Evolutionary conservation across 2,329 filamentous ascomycete genomes (phyloP).

Genomic region (Didymella arachidicola): DNA sequence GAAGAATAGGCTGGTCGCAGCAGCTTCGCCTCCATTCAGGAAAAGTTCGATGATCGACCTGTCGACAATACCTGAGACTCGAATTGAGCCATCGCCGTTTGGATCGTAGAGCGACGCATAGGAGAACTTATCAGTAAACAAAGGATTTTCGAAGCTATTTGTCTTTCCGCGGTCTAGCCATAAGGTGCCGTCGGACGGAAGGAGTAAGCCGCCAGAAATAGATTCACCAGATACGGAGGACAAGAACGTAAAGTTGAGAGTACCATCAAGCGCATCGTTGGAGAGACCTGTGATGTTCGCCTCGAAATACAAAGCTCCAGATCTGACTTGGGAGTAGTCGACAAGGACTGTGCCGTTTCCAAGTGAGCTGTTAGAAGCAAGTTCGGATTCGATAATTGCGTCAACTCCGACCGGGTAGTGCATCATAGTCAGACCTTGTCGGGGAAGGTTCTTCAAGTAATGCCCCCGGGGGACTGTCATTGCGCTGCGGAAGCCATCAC

Average conservation of each 20-base stretch:
- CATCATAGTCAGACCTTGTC: conserved; percentile 62
- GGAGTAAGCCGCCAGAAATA: conserved; percentile 59
- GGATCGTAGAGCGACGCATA: conserved; percentile 39
- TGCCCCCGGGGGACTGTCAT: conserved; percentile 63
- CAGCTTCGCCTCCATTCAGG: conserved; percentile 60
- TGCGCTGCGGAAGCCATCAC: conserved; percentile 57
- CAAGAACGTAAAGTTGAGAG: conserved; percentile 62
- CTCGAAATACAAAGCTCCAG: conserved; percentile 63
- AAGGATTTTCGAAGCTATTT: conserved; percentile 61
- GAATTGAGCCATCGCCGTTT: conserved; percentile 42
- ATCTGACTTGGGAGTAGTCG: conserved; percentile 60
- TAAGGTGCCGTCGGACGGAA: conserved; percentile 51
- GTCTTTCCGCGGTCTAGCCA: conserved; percentile 61
- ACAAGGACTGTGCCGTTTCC: conserved; percentile 59
- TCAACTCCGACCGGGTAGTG: conserved; percentile 59
- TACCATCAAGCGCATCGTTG: conserved; percentile 44
- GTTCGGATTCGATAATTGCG: conserved; percentile 56
- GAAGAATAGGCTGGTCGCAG: conserved; percentile 62
- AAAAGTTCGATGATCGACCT: conserved; percentile 64
- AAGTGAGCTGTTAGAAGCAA: conserved; percentile 55
- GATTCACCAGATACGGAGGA: conserved; percentile 60
- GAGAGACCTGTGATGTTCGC: conserved; percentile 60
- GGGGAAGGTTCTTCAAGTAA: conserved; percentile 60
- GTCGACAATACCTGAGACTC: conserved; percentile 62
- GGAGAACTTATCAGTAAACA: conserved; percentile 64